These are phyloP conservation scores for Linum usitatissimum DNA, from an alignment of 345 rosid genomes.

Conservation along the genomic window DNA sequence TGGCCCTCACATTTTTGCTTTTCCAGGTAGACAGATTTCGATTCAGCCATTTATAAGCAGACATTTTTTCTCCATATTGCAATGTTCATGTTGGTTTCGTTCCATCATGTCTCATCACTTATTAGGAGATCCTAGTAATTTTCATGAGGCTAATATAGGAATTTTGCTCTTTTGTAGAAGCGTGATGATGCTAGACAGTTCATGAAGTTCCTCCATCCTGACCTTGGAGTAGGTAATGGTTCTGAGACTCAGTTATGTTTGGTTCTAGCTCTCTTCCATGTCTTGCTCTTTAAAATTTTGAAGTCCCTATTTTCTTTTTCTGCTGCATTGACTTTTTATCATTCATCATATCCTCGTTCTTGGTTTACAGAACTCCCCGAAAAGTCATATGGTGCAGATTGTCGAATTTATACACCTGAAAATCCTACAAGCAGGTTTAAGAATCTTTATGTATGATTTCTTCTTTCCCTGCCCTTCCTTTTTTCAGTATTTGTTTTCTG, in stretches of 20 bases:
- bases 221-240: slow-evolving; percentile 83
- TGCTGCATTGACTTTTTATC: neutral
- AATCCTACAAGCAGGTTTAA: slow-evolving; percentile 93
- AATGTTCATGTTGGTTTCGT: neutral
- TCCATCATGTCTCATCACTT: neutral
- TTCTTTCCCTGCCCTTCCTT: slow-evolving; percentile 32
- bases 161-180: slow-evolving; percentile 36
- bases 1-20: slow-evolving; percentile 86
- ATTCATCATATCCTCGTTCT: neutral
- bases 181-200: slow-evolving; percentile 95
- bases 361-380: slow-evolving; percentile 83
- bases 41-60: neutral
- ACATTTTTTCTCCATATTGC: neutral
- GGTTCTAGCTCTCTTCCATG: neutral
- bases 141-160: slow-evolving; percentile 13
- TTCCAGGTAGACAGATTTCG: slow-evolving; percentile 65
- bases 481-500: neutral
- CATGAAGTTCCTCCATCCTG: slow-evolving; percentile 98
- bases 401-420: slow-evolving; percentile 79
- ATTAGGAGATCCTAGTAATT: neutral
- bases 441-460: slow-evolving; percentile 97
- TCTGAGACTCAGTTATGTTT: neutral
- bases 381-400: slow-evolving; percentile 94
- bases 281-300: neutral
- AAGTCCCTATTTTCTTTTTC: slow-evolving; percentile 4